Evolutionary conservation across 1,139 yeast genomes (phyloP).

Genomic region (Scheffersomyces stambukii): DNA sequence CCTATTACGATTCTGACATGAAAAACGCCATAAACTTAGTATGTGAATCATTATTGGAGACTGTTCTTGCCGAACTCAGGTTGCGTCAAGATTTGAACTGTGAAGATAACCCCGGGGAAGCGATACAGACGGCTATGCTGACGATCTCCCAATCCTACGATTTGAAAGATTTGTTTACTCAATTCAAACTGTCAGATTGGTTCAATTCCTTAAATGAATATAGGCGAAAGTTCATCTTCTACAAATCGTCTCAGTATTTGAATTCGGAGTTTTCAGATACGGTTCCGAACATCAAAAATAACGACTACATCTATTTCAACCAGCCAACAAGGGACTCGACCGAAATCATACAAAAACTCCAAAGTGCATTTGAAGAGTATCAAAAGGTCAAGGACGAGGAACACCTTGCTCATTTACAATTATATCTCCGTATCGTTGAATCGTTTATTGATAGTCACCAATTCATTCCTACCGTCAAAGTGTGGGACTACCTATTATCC

Average conservation of each 20-base stretch:
- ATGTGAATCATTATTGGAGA: constrained; percentile 14
- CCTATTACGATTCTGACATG: constrained; percentile 17
- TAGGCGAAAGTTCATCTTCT: constrained; percentile 12
- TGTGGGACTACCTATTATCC: constrained; percentile 24
- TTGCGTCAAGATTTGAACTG: background rate
- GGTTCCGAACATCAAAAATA: constrained; percentile 3
- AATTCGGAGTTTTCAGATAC: constrained; percentile 22
- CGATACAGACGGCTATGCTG: constrained; percentile 12
- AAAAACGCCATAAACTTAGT: constrained; percentile 18
- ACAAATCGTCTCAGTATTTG: constrained; percentile 30
- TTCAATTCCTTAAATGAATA: constrained; percentile 18
- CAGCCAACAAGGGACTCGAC: constrained; percentile 7
- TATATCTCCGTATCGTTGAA: constrained; percentile 17
- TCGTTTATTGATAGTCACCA: too few relatives aligned
- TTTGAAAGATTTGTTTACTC: constrained; percentile 10
- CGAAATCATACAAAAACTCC: constrained; percentile 18
- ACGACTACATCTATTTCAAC: constrained; percentile 6
- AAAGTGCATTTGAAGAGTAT: constrained; percentile 14
- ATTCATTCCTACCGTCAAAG: constrained; percentile 20
- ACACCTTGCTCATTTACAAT: constrained; percentile 24
- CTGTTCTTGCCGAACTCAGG: constrained; percentile 24
- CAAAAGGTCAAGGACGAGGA: constrained; percentile 7
- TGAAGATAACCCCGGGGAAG: constrained; percentile 10
- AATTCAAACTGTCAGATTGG: constrained; percentile 10
- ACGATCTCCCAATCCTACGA: constrained; percentile 8